Evolutionary conservation across 1,284 basidiomycete species (phyloP).

Genomic region (Ganoderma lucidum): DNA sequence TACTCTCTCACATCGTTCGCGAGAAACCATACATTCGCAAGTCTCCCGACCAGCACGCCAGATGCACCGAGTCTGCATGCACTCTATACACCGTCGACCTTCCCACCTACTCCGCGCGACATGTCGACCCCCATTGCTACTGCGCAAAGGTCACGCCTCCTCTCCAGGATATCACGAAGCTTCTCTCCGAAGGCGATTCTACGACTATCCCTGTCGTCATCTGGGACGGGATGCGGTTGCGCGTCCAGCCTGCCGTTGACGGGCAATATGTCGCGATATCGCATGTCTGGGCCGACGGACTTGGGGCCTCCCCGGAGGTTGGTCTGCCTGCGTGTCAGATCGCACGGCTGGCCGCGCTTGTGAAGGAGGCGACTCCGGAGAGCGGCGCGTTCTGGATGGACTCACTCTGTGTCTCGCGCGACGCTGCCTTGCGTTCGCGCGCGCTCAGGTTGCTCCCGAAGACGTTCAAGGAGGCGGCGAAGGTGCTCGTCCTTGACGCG

Average conservation of each 20-base stretch:
- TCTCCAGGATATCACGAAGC: conserved; percentile 14
- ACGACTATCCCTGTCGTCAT: conserved; percentile 8
- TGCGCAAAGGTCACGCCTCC: conserved; percentile 18
- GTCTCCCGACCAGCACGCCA: conserved; percentile 13
- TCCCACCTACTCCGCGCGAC: conserved; percentile 10
- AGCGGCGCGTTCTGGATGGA: conserved; percentile 30
- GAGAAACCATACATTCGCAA: conserved; percentile 16
- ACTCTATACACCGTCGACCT: conserved; percentile 22
- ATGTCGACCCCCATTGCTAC: conserved; percentile 20
- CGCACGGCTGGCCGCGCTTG: conserved; percentile 17
- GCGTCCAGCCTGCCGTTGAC: conserved; percentile 2
- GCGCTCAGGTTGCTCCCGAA: conserved; percentile 27
- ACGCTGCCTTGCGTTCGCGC: conserved; percentile 8
- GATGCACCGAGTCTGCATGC: conserved; percentile 18
- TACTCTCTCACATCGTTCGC: conserved; percentile 19
- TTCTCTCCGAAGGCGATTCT: conserved; percentile 11
- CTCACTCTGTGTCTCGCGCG: conserved; percentile 26
- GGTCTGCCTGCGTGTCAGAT: conserved; percentile 30
- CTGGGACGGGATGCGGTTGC: conserved; percentile 6
- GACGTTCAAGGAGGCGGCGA: conserved; percentile 25
- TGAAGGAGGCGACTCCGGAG: conserved; percentile 8
- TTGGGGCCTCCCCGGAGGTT: conserved; percentile 28
- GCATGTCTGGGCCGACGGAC: conserved; percentile 32
- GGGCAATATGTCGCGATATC: conserved; percentile 28
- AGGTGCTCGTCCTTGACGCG: conserved; percentile 26